These are phyloP conservation scores for Cyberlindnera xylosilytica DNA, from an alignment of 805 yeast genomes.

Conservation along the genomic window DNA sequence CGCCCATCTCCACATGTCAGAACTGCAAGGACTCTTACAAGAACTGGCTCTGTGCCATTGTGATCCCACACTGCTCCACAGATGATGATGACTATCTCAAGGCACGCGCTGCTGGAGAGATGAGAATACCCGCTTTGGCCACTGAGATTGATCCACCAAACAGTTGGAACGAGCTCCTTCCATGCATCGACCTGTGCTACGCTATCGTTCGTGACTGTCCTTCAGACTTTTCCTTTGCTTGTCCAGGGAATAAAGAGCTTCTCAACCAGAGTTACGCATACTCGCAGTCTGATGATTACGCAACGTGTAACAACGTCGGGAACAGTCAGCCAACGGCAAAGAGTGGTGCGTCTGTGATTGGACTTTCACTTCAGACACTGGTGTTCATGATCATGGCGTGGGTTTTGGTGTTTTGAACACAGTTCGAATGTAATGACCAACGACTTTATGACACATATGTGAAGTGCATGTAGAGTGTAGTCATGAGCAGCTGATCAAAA, in stretches of 20 bases:
- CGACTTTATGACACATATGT: no score
- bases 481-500: no score
- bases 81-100: conserved; percentile 41
- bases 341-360: background rate
- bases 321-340: conserved; percentile 1
- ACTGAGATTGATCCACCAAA: conserved; percentile 49
- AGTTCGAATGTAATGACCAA: no score
- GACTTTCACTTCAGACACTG: background rate
- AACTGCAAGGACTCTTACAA: conserved; percentile 71
- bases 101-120: conserved; percentile 43
- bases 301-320: conserved; percentile 43
- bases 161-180: conserved; percentile 74
- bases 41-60: conserved; percentile 86
- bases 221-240: conserved; percentile 63
- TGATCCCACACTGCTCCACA: conserved; percentile 83
- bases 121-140: conserved; percentile 62
- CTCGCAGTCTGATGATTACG: conserved; percentile 19
- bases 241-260: conserved; percentile 48
- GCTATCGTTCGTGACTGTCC: conserved; percentile 84
- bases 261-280: conserved; percentile 30
- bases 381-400: background rate
- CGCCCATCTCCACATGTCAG: conserved; percentile 70
- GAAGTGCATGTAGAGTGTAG: no score
- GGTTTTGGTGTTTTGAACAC: background rate
- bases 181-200: conserved; percentile 81